Evolutionary conservation across 2,329 filamentous ascomycete species (phyloP), one percentile per base, ranked within the genome.

Genomic region (Penicillium sp.): DNA sequence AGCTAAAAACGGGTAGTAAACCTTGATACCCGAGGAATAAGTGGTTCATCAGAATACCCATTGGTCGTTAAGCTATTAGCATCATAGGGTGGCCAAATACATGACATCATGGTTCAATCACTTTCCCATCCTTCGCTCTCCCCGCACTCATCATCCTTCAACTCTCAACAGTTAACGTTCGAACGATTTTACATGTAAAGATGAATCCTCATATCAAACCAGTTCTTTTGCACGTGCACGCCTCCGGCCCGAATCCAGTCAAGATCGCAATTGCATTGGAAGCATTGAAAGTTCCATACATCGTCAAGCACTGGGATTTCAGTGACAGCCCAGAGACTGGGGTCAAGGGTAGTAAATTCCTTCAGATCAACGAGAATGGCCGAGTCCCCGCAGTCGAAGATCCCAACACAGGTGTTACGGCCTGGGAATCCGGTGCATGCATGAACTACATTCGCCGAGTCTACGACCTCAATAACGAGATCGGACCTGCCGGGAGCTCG

Each of bases 351-450:
- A 37, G 67, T 3, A 46, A 52, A 0, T 81, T 76, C 61, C 60
- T 74, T n/a, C 67, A 70, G 19, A 74, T 80, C 64, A 80, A 78
- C 61, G 72, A 75, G 53, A 80, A 81, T 58, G 78, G 79, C 26
- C 73, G 78, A 16, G 70, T 75, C 53, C 74, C 75, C 1, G 70
- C 70, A 4, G 57, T 76, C n/a, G 69, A 73, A 52, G 74, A 77
- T 47, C 73, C 72, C 1, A 75, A 76, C 61, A 76, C 72, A 1
- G 73, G 72, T 11, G 67, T 77, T 7, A 63, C 70, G 1, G 61
- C 68, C 4, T 77, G 74, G 75, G 75, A 77, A 62, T 74, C 71
- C 4, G 73, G 73, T 3, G 75, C 75, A 6, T 69, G 71, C 46
- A 72, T 77, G 66, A 75, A 75, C 53, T 75, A 78, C 49, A 47